These are phyloP conservation scores for Cercospora zeae-maydis DNA, from an alignment of 2,329 filamentous ascomycete species.

Conservation along the genomic window DNA sequence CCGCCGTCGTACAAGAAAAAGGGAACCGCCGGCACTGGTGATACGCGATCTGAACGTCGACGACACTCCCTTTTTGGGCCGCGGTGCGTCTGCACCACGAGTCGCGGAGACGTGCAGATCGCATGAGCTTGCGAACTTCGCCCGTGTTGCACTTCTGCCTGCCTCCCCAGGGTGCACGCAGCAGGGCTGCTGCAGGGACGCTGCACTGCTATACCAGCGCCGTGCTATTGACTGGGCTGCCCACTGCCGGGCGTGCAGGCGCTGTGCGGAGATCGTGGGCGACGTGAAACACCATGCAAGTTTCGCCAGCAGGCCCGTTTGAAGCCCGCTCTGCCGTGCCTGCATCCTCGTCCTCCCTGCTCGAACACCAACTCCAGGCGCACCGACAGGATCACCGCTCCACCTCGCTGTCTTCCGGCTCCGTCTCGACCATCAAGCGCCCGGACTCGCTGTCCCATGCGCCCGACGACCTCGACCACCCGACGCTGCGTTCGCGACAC, in stretches of 20 bases:
- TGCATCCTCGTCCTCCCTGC: slow-evolving; percentile 10
- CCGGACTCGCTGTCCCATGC: slow-evolving; percentile 36
- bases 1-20: slow-evolving; percentile 10
- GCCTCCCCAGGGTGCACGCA: neutral
- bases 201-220: slow-evolving; percentile 2
- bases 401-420: slow-evolving; percentile 45
- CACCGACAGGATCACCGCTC: slow-evolving; percentile 35
- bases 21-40: neutral
- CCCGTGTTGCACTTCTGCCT: neutral
- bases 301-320: slow-evolving; percentile 19
- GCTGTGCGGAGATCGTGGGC: neutral
- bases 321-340: slow-evolving; percentile 9
- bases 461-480: slow-evolving; percentile 18
- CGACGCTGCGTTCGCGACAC: slow-evolving; percentile 5
- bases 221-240: neutral
- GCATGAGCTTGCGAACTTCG: slow-evolving; percentile 11
- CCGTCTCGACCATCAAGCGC: slow-evolving; percentile 41
- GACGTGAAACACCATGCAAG: slow-evolving; percentile 18
- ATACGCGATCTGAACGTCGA: neutral
- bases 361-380: slow-evolving; percentile 13
- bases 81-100: slow-evolving; percentile 12
- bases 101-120: slow-evolving; percentile 10
- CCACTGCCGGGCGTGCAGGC: neutral
- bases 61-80: slow-evolving; percentile 10
- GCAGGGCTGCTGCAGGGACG: slow-evolving; percentile 14